Evolutionary conservation across 106 monocot species (phyloP).

Genomic region (Xerophyta viscosa): DNA sequence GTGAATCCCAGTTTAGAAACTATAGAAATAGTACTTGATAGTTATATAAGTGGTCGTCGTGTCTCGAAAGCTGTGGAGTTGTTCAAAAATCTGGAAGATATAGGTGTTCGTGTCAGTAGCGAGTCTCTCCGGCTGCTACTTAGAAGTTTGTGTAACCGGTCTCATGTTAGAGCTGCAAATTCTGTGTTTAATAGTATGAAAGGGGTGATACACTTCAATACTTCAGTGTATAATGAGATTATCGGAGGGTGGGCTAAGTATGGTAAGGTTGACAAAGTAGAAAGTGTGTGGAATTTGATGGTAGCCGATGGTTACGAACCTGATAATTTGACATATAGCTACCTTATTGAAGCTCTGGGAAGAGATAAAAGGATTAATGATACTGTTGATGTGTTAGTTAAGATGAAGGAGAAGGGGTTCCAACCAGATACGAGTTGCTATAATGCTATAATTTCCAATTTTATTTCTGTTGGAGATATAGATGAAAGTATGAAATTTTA

Average conservation of each 20-base stretch:
- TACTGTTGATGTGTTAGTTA: conserved; percentile 49
- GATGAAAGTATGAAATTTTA: conserved; percentile 54
- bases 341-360: conserved; percentile 62
- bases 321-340: conserved; percentile 38
- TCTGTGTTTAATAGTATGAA: conserved; percentile 46
- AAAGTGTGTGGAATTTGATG: conserved; percentile 44
- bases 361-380: conserved; percentile 40
- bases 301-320: conserved; percentile 41
- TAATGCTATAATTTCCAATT: conserved; percentile 71
- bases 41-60: conserved; percentile 41
- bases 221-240: conserved; percentile 47
- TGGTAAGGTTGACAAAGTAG: conserved; percentile 64
- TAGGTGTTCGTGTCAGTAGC: conserved; percentile 25
- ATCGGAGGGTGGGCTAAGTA: conserved; percentile 77
- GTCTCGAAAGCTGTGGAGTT: conserved; percentile 55
- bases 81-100: conserved; percentile 51
- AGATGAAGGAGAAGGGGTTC: conserved; percentile 51
- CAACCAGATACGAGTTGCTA: conserved; percentile 28
- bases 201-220: conserved; percentile 41
- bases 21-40: conserved; percentile 48
- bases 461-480: conserved; percentile 44
- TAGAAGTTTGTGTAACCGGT: conserved; percentile 50
- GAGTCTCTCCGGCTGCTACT: conserved; percentile 44
- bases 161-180: conserved; percentile 59
- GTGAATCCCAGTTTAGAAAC: conserved; percentile 40